Evolutionary conservation across 129 eudicot genomes (phyloP), one percentile per base, ranked within the genome.

Genomic region (Centaurea solstitialis): DNA sequence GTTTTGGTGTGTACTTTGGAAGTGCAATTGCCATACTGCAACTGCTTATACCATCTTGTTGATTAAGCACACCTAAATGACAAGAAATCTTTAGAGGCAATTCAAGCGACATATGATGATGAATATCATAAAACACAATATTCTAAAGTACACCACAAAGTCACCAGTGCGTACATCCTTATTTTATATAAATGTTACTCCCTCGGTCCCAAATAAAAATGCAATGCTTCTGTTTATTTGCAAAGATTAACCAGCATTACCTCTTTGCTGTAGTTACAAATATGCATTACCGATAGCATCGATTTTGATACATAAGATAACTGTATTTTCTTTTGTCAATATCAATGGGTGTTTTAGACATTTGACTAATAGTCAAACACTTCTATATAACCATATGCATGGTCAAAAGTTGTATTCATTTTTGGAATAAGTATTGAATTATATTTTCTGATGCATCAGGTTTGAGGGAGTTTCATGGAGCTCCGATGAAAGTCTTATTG

Each of bases 391-490:
- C 64, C n/a, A 53, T 53, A 15, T 70, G 9, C 57, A 4, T 30
- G 13, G 24, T 43, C 12, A n/a, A 50, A 17, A 50, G 5, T 50
- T 50, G 20, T 62, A 64, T 64, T 21, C 13, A 38, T 71, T 71
- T 71, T 71, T n/a, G 75, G 45, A 71, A 71, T 1, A 39, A 9
- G 8, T 67, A 26, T 41, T 78, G 75, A 78, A 15, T 69, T 30
- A 24, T 41, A 45, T 76, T 26, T 62, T 79, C 11, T 17, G 8
- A 37, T 65, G 65, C 69, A 83, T 72, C 87, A 95, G 99, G 99
- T 95, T 95, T 81, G 97, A 95, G 90, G 99, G 99, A 20, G 86
- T 95, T 69, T 91, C 99, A 24, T 95, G 99, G 99, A 93, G 86
- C 79, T 87, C 87, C 7, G 97, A 95, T 78, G 99, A 95, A 88